phyloP scores from a whole-genome alignment of 2,329 filamentous ascomycete genomes.

The Pseudogymnoascus sp. region DNA sequence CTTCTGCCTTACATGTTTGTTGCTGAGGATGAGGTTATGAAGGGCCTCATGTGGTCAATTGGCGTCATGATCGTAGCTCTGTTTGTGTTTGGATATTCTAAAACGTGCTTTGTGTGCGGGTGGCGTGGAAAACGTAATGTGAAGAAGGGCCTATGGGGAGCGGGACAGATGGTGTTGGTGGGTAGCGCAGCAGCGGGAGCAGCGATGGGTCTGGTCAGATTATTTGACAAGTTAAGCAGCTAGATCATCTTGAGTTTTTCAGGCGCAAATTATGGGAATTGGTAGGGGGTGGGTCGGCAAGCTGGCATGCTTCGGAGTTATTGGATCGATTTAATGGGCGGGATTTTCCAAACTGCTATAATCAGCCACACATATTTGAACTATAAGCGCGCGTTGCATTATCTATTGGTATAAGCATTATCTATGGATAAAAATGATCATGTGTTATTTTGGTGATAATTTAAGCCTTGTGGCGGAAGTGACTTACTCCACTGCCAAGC shows the following conservation, averaged over 20 bases:
- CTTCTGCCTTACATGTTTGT: constrained; percentile 49
- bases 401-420: not conserved
- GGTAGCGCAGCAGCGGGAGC: constrained; percentile 32
- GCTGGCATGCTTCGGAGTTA: not conserved
- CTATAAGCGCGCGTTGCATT: not conserved
- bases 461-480: not conserved
- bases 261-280: not conserved
- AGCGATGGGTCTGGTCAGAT: constrained; percentile 33
- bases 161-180: constrained; percentile 35
- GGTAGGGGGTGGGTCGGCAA: not conserved
- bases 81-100: constrained; percentile 58
- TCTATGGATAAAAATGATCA: not conserved
- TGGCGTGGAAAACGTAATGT: constrained; percentile 25
- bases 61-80: constrained; percentile 53
- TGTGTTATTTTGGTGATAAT: not conserved
- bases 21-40: constrained; percentile 31
- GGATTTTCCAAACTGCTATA: not conserved
- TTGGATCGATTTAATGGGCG: not conserved
- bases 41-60: constrained; percentile 51
- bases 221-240: constrained; percentile 20
- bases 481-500: not conserved
- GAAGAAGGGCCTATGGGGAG: constrained; percentile 26
- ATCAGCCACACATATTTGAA: not conserved
- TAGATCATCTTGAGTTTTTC: not conserved
- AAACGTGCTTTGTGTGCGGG: constrained; percentile 47